Evolutionary conservation across 2,329 filamentous ascomycete species (phyloP), one percentile per base, ranked within the genome.

Genomic region (Aspergillus pseudoterreus): DNA sequence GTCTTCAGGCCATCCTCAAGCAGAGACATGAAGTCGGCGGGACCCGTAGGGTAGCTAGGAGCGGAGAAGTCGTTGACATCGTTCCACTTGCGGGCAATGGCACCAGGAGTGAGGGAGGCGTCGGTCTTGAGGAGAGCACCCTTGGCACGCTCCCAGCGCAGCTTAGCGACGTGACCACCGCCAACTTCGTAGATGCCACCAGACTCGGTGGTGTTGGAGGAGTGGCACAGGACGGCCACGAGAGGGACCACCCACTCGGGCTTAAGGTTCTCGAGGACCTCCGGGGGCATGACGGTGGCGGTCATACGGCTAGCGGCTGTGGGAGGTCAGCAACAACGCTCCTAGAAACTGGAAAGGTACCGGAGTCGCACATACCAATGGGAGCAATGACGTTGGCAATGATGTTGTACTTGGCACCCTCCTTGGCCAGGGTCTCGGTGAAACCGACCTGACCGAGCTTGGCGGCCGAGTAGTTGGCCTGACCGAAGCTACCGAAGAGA

Each of bases 361-460:
- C 2, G 10, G 8, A 6, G 19, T 12, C 15, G 6, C 35, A 60
- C 71, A 49, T 68, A 74, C 71, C 71, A 67, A 96, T 92, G 48
- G 94, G 94, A 15, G 94, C 91, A 76, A 99, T 95, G 64, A 90
- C 90, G 74, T 99, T 99, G 78, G 81, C 84, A 64, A 96, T 76
- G 63, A 99, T 97, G 81, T 97, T 97, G 79, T 99, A 99, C 77
- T 97, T 97, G 69, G 83, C 79, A 60, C 94, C 94, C 78, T 99
- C 94, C 81, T 97, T 97, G 54, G 94, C 94, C 57, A 99, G 82
- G 4, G 94, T 96, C 81, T 99, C 92, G 36, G 92, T 96, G 78
- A 97, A 97, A 61, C 92, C 94, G 56, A 99, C 91, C 78, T 95
- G 85, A 59, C 89, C 88, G 58, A 97, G 82, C 80, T 97, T 99